Conservation (phyloP, 1,284 basidiomycete genomes). For the Peniophora sp. region DNA sequence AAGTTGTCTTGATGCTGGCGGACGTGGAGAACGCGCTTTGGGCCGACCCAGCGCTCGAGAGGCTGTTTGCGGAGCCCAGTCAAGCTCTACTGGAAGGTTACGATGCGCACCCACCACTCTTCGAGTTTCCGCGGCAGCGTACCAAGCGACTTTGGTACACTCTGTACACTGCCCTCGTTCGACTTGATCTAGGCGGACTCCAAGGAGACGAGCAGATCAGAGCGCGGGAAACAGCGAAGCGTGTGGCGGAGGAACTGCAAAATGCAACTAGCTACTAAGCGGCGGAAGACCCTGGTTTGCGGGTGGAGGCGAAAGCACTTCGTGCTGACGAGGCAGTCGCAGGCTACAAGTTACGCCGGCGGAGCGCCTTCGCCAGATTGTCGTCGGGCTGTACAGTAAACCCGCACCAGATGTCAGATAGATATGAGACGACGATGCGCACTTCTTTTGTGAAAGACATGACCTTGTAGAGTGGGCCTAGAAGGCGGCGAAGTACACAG, state of each 20-base stretch:
- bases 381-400: no score
- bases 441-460: no score
- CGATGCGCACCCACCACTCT: conserved; percentile 27
- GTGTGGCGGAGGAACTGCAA: conserved; percentile 9
- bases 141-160: conserved; percentile 71
- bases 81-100: conserved; percentile 54
- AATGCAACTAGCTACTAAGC: conserved; percentile 14
- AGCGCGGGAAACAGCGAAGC: conserved; percentile 24
- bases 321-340: no score
- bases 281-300: neutral
- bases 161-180: conserved; percentile 48
- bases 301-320: no score
- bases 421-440: no score
- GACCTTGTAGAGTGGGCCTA: no score
- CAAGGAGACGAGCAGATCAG: conserved; percentile 23
- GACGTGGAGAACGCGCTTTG: conserved; percentile 53
- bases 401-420: no score
- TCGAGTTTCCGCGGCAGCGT: conserved; percentile 49
- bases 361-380: no score
- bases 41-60: conserved; percentile 67
- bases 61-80: conserved; percentile 38
- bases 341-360: no score
- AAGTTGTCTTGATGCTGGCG: conserved; percentile 20
- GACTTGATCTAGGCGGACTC: conserved; percentile 31
- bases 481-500: no score